Percentiles rank a stretch among this genome's conserved stretches.
Conservation (phyloP, 169 alveolate genomes). For the Eimeria tenella region DNA sequence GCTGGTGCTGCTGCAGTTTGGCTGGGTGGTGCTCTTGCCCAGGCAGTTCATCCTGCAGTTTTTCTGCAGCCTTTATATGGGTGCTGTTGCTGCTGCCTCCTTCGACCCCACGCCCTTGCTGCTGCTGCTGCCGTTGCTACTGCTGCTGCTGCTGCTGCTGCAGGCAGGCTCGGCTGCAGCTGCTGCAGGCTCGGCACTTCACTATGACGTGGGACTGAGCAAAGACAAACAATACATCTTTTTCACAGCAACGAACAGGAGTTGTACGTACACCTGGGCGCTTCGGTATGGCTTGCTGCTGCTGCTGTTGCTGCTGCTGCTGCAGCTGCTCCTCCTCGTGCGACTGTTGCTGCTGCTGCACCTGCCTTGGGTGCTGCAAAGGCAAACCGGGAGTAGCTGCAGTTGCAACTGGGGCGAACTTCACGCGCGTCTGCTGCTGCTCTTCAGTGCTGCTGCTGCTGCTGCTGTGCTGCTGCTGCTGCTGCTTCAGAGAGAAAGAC, state of each 20-base stretch:
- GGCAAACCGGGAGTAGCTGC: neutral
- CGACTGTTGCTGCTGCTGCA: neutral
- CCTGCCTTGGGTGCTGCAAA: neutral
- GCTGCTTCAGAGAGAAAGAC: neutral
- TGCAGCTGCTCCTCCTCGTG: neutral
- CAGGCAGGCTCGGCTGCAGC: neutral
- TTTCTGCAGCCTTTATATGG: neutral
- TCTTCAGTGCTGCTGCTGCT: neutral
- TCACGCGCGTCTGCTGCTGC: neutral
- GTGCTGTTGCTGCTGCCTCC: neutral
- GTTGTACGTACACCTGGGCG: slow-evolving; percentile 32
- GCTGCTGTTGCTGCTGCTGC: slow-evolving; percentile 8
- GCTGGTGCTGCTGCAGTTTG: slow-evolving; percentile 5
- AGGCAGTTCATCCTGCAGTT: neutral
- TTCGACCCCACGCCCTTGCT: neutral
- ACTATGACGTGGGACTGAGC: neutral
- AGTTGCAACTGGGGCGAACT: neutral
- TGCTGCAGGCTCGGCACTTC: neutral
- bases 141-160: slow-evolving; percentile 55
- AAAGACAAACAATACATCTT: neutral
- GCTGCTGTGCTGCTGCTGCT: neutral
- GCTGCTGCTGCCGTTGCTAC: neutral
- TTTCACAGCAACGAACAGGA: slow-evolving; percentile 20
- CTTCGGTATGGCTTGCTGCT: neutral
- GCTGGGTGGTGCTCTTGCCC: neutral